Conservation (phyloP, 331 rosid species). For the Telfairia occidentalis region DNA sequence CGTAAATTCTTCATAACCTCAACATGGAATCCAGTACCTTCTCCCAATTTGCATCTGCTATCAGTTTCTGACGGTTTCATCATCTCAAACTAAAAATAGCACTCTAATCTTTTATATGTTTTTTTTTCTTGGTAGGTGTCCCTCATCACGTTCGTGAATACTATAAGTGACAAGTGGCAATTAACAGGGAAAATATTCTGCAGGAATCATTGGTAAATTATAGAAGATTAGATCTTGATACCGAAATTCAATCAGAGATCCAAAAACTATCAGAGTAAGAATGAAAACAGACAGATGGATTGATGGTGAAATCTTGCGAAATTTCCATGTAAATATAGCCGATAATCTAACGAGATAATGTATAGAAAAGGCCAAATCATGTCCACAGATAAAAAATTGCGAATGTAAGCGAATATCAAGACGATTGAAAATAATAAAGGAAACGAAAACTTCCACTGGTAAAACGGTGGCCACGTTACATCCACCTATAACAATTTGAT, state of each 20-base stretch:
- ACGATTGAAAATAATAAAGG: neutral
- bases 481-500: neutral
- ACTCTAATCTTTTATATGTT: neutral
- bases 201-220: neutral
- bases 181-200: neutral
- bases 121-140: neutral
- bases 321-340: neutral
- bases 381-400: neutral
- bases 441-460: neutral
- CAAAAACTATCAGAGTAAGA: neutral
- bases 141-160: neutral
- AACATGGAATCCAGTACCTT: neutral
- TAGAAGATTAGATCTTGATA: neutral
- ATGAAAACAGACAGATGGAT: neutral
- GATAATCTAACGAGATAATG: neutral
- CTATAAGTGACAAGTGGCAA: neutral
- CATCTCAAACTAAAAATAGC: neutral
- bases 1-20: neutral
- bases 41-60: neutral
- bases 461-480: neutral
- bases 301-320: neutral
- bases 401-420: neutral
- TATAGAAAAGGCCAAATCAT: neutral
- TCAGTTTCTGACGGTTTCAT: neutral
- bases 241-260: neutral